phyloP scores from a whole-genome alignment of 1,284 basidiomycete species.

The Cryptococcus maquisensis region DNA sequence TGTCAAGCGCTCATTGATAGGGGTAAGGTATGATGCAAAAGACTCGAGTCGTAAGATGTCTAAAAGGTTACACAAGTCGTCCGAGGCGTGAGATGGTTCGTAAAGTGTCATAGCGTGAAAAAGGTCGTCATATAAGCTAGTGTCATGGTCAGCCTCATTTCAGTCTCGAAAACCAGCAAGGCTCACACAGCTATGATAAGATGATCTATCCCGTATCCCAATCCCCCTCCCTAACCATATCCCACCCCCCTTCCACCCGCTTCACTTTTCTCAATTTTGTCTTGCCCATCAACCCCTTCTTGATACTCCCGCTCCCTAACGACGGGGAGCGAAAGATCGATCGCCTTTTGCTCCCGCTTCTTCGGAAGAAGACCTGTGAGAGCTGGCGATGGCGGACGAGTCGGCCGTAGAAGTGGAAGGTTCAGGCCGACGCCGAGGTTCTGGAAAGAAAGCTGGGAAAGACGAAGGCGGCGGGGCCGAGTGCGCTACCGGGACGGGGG shows the following conservation, averaged over 20 bases:
- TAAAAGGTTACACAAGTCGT: neutral
- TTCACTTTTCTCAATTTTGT: constrained; percentile 9
- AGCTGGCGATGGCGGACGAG: neutral
- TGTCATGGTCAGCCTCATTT: too few relatives aligned
- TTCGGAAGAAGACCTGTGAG: neutral
- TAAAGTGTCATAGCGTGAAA: too few relatives aligned
- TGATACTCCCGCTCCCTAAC: neutral
- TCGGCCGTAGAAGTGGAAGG: neutral
- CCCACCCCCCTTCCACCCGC: constrained; percentile 20
- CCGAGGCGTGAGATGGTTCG: too few relatives aligned
- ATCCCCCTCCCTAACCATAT: constrained; percentile 12
- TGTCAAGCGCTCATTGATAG: too few relatives aligned
- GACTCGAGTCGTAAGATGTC: neutral
- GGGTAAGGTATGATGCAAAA: neutral
- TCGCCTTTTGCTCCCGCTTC: neutral
- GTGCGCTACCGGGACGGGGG: too few relatives aligned
- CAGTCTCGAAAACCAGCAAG: too few relatives aligned
- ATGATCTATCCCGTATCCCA: neutral
- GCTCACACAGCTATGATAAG: too few relatives aligned
- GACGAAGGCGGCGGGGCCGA: neutral
- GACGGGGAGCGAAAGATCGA: neutral
- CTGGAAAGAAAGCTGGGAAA: neutral
- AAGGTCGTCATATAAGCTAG: too few relatives aligned
- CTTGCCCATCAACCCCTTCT: neutral
- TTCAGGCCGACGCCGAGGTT: neutral